These are phyloP conservation scores for Leccinum rimulosum DNA, from an alignment of 768 basidiomycete genomes.

Conservation along the genomic window DNA sequence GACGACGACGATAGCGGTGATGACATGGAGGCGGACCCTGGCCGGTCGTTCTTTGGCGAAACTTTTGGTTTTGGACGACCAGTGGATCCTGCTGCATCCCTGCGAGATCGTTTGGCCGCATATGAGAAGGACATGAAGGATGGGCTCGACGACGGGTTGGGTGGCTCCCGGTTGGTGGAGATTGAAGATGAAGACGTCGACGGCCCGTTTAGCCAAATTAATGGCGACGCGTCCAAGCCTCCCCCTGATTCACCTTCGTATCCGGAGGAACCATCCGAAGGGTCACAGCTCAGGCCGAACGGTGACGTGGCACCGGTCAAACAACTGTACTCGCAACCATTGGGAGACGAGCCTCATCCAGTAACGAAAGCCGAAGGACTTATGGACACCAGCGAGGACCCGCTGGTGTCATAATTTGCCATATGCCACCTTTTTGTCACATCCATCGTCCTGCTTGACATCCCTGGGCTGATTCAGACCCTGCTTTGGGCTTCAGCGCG, in stretches of 20 bases:
- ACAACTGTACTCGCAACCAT: slow-evolving; percentile 50
- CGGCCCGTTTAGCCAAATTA: slow-evolving; percentile 27
- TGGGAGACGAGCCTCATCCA: slow-evolving; percentile 53
- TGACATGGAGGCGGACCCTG: slow-evolving; percentile 36
- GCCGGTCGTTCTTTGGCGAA: slow-evolving; percentile 48
- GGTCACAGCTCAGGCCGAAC: slow-evolving; percentile 43
- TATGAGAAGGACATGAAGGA: slow-evolving; percentile 52
- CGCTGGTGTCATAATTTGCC: slow-evolving; percentile 37
- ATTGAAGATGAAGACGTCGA: slow-evolving; percentile 34
- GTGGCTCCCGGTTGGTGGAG: slow-evolving; percentile 26
- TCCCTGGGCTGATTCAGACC: slow-evolving; percentile 11
- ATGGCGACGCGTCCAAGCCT: slow-evolving; percentile 36
- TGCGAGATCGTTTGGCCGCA: slow-evolving; percentile 63
- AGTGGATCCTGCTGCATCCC: slow-evolving; percentile 51
- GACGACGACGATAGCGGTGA: slow-evolving; percentile 61
- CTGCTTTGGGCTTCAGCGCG: slow-evolving; percentile 21
- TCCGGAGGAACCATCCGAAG: slow-evolving; percentile 38
- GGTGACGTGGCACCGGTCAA: slow-evolving; percentile 45
- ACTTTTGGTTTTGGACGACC: slow-evolving; percentile 44
- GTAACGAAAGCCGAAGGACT: slow-evolving; percentile 63
- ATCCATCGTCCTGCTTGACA: slow-evolving; percentile 8
- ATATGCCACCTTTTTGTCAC: slow-evolving; percentile 1
- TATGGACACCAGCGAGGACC: slow-evolving; percentile 63
- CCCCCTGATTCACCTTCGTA: slow-evolving; percentile 18
- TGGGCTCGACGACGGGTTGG: slow-evolving; percentile 28